phyloP scores from a whole-genome alignment of 2,329 filamentous ascomycete genomes.

The Rhynchosporium agropyri region DNA sequence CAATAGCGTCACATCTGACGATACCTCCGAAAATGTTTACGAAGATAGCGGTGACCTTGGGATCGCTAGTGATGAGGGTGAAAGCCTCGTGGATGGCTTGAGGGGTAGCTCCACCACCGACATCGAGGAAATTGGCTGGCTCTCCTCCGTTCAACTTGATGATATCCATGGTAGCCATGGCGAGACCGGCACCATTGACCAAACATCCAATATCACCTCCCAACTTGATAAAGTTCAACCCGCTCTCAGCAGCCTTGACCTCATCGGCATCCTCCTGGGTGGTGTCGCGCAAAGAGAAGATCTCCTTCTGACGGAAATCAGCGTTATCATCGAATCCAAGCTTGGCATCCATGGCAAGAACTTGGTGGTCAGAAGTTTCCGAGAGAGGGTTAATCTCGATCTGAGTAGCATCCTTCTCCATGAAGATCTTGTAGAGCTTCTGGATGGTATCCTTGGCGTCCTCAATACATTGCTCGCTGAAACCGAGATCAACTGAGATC shows the following conservation, averaged over 20 bases:
- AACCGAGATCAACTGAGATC: slow-evolving; percentile 90
- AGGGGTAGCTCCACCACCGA: slow-evolving; percentile 95
- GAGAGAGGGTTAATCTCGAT: slow-evolving; percentile 99
- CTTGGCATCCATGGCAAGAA: slow-evolving; percentile 99
- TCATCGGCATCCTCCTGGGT: slow-evolving; percentile 97
- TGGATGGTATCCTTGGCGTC: slow-evolving; percentile 96
- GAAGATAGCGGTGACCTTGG: slow-evolving; percentile 98
- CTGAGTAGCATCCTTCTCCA: slow-evolving; percentile 97
- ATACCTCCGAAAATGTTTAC: slow-evolving; percentile 99
- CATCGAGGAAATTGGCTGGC: slow-evolving; percentile 98
- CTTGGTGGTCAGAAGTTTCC: slow-evolving; percentile 97
- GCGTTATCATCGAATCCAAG: slow-evolving; percentile 99
- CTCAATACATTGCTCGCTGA: slow-evolving; percentile 96
- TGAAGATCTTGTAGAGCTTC: slow-evolving; percentile 98
- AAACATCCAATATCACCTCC: slow-evolving; percentile 99
- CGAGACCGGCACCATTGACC: slow-evolving; percentile 97
- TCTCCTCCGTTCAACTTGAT: slow-evolving; percentile 98
- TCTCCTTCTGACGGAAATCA: slow-evolving; percentile 95
- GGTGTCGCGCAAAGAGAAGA: slow-evolving; percentile 91
- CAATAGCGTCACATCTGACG: slow-evolving; percentile 96
- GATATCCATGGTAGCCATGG: slow-evolving; percentile 99
- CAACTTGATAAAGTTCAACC: slow-evolving; percentile 99
- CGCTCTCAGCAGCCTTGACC: slow-evolving; percentile 91
- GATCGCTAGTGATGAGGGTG: slow-evolving; percentile 96
- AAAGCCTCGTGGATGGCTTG: slow-evolving; percentile 97